Percentiles rank a stretch among this genome's conserved stretches.
phyloP scores from a whole-genome alignment of 352 stramenopile genomes.

The Phytophthora macrochlamydospora region DNA sequence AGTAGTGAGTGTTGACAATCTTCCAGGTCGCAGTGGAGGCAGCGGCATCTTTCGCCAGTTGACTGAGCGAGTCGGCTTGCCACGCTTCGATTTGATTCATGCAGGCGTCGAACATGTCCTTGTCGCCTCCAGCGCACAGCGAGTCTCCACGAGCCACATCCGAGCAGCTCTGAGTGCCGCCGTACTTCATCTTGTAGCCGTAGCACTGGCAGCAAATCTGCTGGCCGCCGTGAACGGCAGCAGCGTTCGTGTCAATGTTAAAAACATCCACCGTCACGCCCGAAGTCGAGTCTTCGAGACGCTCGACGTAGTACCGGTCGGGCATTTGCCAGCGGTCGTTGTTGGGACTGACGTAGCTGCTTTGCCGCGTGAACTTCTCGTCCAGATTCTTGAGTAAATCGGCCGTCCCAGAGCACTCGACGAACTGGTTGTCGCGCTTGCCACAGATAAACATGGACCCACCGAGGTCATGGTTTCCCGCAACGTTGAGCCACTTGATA shows the following conservation, averaged over 20 bases:
- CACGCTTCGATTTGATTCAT: slow-evolving; percentile 59
- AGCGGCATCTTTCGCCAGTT: slow-evolving; percentile 54
- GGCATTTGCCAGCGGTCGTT: slow-evolving; percentile 75
- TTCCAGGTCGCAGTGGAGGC: slow-evolving; percentile 71
- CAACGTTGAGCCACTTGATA: slow-evolving; percentile 76
- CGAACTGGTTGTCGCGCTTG: slow-evolving; percentile 66
- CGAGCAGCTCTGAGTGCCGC: slow-evolving; percentile 40
- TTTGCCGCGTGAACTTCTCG: slow-evolving; percentile 66
- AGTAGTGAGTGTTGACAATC: slow-evolving; percentile 81
- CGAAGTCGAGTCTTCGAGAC: slow-evolving; percentile 27
- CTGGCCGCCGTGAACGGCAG: slow-evolving; percentile 59
- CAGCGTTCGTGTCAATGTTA: slow-evolving; percentile 72
- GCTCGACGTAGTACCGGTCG: slow-evolving; percentile 69
- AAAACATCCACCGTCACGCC: slow-evolving; percentile 68
- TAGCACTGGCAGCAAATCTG: slow-evolving; percentile 85
- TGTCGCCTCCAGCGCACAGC: slow-evolving; percentile 58
- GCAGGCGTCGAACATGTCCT: slow-evolving; percentile 64
- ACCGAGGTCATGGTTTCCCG: slow-evolving; percentile 75
- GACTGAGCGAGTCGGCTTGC: slow-evolving; percentile 64
- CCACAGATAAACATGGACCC: slow-evolving; percentile 81
- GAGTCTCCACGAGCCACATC: slow-evolving; percentile 51
- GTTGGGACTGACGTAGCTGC: slow-evolving; percentile 64
- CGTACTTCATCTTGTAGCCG: slow-evolving; percentile 69
- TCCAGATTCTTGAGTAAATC: slow-evolving; percentile 73
- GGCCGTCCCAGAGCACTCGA: slow-evolving; percentile 56